These are phyloP conservation scores for Globomyces sp. DNA, from an alignment of 371 early-diverging fungal genomes.

Conservation along the genomic window DNA sequence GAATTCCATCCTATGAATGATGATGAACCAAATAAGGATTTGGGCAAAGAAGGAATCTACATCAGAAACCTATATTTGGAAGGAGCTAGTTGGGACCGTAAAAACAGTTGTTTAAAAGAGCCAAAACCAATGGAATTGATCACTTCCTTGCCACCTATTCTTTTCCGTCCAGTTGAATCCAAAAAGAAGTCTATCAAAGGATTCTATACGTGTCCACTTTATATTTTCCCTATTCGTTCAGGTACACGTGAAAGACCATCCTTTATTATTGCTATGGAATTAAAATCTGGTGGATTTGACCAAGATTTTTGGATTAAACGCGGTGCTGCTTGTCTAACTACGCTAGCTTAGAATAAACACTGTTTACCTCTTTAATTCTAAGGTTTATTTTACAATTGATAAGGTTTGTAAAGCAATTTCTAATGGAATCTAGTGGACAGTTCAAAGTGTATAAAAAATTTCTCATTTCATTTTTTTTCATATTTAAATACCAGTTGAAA, in stretches of 20 bases:
- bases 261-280: conserved; percentile 51
- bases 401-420: too few species aligned
- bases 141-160: conserved; percentile 51
- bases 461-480: too few species aligned
- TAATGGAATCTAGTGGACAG: too few species aligned
- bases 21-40: conserved; percentile 37
- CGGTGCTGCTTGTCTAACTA: conserved; percentile 49
- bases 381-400: too few species aligned
- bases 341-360: conserved; percentile 15
- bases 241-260: conserved; percentile 54
- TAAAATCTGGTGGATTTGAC: conserved; percentile 49
- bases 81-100: conserved; percentile 59
- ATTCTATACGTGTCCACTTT: conserved; percentile 52
- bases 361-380: too few species aligned
- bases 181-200: conserved; percentile 53
- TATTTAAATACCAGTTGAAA: too few species aligned
- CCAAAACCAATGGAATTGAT: conserved; percentile 57
- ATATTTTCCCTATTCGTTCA: conserved; percentile 53
- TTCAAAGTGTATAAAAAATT: too few species aligned
- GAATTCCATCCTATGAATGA: conserved; percentile 53
- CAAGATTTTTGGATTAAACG: conserved; percentile 53
- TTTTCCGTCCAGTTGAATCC: conserved; percentile 52
- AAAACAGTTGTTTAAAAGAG: conserved; percentile 50
- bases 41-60: conserved; percentile 54
- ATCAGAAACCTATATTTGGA: conserved; percentile 50